Base-by-base conservation (phyloP, 345 rosid species). In the Eucalyptus victrix region DNA sequence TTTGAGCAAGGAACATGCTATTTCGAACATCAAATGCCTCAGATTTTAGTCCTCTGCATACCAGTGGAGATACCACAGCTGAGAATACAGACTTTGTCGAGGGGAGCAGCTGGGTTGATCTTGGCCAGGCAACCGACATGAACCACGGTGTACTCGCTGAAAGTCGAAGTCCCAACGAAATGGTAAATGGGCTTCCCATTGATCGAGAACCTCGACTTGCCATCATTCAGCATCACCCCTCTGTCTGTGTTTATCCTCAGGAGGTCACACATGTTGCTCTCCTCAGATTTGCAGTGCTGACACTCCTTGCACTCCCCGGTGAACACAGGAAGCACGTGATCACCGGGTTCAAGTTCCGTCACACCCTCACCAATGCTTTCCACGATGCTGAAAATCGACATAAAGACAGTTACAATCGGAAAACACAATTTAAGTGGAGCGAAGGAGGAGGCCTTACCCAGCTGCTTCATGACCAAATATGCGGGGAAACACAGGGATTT, bases 291-390 rank as follows among this genome's bases (percentile, higher is more conserved):
- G 89, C 95, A 92, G 67, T 92, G 93, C 65, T 72, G 67, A 85
- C 94, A 93, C 10, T 92, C 90, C 54, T 89, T 87, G 58, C 95
- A 93, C 58, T 93, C 95, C 86, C 94, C 93, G 8, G 93, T 92
- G 89, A 93, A 93, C 58, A 92, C 91, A 1, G 95, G 94, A 47
- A 93, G 95, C 26, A 93, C 94, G 9, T 91, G 92, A 87, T 93
- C 95, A 14, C 95, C 92, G 1, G 91, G 92, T 7, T 91, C 19
- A 9, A 93, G 92, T 14, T 89, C 91, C 10, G 87, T 62, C 88
- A 93, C 94, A 7, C 94, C 95, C 45, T 90, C 89, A 9, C 94
- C 94, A 12, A 90, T 86, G 24, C 93, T 93, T 86, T 93, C 92
- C 69, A 92, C 94, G 47, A 94, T 87, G 72, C 95, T 92, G 90